Base-by-base conservation (phyloP, 345 rosid species). In the Citrus medica region DNA sequence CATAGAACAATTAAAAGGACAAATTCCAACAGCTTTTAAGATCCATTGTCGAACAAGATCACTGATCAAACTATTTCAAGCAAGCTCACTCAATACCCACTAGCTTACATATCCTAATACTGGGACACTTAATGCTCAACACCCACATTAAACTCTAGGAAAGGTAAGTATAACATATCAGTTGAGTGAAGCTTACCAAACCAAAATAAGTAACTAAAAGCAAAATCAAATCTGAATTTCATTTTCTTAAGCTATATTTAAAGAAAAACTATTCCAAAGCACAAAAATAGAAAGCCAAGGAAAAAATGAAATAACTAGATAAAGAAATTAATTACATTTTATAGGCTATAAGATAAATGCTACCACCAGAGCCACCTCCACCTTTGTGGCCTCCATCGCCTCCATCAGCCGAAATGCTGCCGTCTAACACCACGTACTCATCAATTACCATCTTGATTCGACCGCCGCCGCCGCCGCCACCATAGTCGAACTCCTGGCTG, bases 281-380 rank as follows among this genome's bases (percentile, higher is more conserved):
- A 7, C 27, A 53, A 7, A 61, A 21, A 37, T 65, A 51, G n/a
- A 76, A 40, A 75, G 33, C 55, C 40, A 19, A 28, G 19, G 30
- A 64, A 58, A 27, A 59, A 78, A 53, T 64, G 53, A 83, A 73
- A 79, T 75, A 67, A 46, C 72, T 66, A 71, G 82, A 73, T 69
- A 56, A 75, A 84, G 21, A 46, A 46, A 46, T 46, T 56, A 67
- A 75, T 92, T 96, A 94, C 99, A 94, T 94, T 84, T 88, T 97
- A 77, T 86, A 72, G 14, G 98, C 92, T 83, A 76, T 87, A 76
- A 97, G 80, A 78, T 61, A 79, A 84, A 97, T 85, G 84, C 98
- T 93, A 51, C 99, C 99, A 74, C 98, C 99, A 72, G 98, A 87
- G 16, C 99, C 99, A 61, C 99, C 99, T 28, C 98, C 99, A 25